Base-by-base conservation (phyloP, 768 basidiomycete species). In the Thelephora aurantiotincta region DNA sequence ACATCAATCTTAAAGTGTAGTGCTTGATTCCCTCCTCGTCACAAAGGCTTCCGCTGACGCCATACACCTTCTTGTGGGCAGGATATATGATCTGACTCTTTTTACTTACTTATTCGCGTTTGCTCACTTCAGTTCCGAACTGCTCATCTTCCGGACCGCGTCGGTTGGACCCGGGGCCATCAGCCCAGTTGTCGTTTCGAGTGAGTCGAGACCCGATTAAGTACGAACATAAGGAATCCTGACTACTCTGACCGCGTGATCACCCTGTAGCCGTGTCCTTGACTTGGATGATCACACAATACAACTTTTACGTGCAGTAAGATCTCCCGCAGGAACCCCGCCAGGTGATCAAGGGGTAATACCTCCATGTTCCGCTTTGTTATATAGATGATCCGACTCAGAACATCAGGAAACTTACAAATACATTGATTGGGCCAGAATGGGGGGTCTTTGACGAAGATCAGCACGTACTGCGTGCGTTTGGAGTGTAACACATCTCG, bases 71-170 rank as follows among this genome's bases (percentile, higher is more conserved):
- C 9, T 4, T 6, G 38, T 41, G 9, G 14, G 14, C 55, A 97
- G 93, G 22, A 65, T 92, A 18, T 99, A 96, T 65, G 83, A 94
- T 62, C 80, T 96, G 68, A 75, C 90, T 5, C 64, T 96, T 50
- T 68, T 82, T 57, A 83, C 88, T 34, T 98, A 94, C 67, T 74
- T 91, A 48, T 78, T 97, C 56, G 94, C 91, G 2, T 84, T 90
- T 58, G 75, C 72, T 4, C 94, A 99, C 66, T 97, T 96, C 60
- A 73, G 73, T 35, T 82, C 87, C 14, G 94, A 99, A 65, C 58
- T 86, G 35, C 63, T 91, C 57, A 75, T 96, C 51, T 99, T 81
- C 67, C 73, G 78, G 45, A 82, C 88, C 2, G 77, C 82, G 34
- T 80, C 71, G 43, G 51, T 86, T 43, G 72, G 71, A 41, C 56